A percentile compares a stretch with the other conserved stretches of the same genome.
Evolutionary conservation across 352 stramenopile genomes (phyloP).

Genomic region (Pythium aristosporum): DNA sequence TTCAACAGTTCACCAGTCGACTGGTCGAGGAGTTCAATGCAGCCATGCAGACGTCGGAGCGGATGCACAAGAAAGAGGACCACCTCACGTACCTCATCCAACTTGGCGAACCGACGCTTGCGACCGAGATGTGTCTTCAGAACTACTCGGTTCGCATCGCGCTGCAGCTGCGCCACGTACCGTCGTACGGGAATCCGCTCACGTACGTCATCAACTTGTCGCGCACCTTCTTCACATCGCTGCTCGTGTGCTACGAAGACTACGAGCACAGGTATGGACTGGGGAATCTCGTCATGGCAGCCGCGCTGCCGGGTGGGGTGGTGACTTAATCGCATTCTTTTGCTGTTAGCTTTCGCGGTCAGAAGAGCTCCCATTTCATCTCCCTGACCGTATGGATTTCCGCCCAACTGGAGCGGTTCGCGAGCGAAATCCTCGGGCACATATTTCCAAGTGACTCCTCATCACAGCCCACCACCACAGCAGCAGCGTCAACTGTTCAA

Average conservation of each 20-base stretch:
- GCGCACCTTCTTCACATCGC: conserved; percentile 81
- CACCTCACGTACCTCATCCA: conserved; percentile 75
- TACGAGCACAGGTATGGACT: conserved; percentile 57
- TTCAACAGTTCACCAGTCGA: conserved; percentile 52
- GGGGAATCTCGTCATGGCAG: neutral
- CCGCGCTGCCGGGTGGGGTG: too few relatives aligned
- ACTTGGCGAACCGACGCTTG: conserved; percentile 59
- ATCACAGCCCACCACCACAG: neutral
- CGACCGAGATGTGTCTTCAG: conserved; percentile 79
- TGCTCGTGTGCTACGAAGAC: conserved; percentile 84
- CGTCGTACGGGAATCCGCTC: conserved; percentile 67
- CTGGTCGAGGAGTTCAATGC: conserved; percentile 77
- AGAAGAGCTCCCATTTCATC: conserved; percentile 75
- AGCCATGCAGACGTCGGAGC: conserved; percentile 74
- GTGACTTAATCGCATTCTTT: neutral
- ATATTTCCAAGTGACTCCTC: conserved; percentile 44
- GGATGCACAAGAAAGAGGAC: conserved; percentile 83
- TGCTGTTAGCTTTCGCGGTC: conserved; percentile 56
- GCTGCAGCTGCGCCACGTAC: conserved; percentile 70
- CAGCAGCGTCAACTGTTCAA: neutral
- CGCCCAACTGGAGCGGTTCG: conserved; percentile 73
- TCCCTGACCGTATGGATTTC: conserved; percentile 83
- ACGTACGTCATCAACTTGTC: conserved; percentile 86
- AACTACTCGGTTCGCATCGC: conserved; percentile 82
- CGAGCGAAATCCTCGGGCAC: conserved; percentile 66